Base-by-base conservation (phyloP, 2,329 filamentous ascomycete genomes). In the Bipolaris zeicola region DNA sequence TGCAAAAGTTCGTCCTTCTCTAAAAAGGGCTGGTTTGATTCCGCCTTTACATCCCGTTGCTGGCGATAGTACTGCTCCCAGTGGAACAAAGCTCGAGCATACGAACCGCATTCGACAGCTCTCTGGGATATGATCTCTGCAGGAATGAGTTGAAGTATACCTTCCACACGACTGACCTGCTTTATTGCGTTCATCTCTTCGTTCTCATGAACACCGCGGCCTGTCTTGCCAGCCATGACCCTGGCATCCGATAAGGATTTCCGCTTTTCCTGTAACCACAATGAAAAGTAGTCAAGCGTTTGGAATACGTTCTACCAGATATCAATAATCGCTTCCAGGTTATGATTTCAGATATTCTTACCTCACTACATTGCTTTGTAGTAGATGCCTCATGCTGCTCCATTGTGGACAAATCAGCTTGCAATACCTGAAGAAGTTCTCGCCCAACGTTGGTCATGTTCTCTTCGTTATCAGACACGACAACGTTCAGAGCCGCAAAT, bases 31-130 rank as follows among this genome's bases (percentile, higher is more conserved):
- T 82, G 80, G 1, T 79, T 75, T 1, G 81, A 80, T 24, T 79
- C 76, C 24, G 65, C 69, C 56, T 75, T 78, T n/a, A 71, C 67
- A 48, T 74, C 78, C 53, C 61, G 61, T 42, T 78, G 76, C 65
- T 87, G 82, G 28, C 88, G 85, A 54, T 93, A 93, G 71, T 96
- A 90, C 66, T 96, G 92, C 76, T 99, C 95, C 80, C 96, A 90
- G 71, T 98, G 91, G 70, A 96, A 97, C 16, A 99, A 80, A 1
- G 96, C 95, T 48, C 95, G 87, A 6, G 95, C 89, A 72, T 94
- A 98, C 7, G 96, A 95, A 57, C 91, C 91, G 77, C 94, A 98
- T 69, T 97, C 91, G n/a, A 96, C 86, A 8, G 95, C 93, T 63
- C 94, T 86, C 62, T 87, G 85, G 6, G 95, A 92, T 48, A 90